Base-by-base conservation (phyloP, 2,329 filamentous ascomycete species). In the Colletotrichum navitas region DNA sequence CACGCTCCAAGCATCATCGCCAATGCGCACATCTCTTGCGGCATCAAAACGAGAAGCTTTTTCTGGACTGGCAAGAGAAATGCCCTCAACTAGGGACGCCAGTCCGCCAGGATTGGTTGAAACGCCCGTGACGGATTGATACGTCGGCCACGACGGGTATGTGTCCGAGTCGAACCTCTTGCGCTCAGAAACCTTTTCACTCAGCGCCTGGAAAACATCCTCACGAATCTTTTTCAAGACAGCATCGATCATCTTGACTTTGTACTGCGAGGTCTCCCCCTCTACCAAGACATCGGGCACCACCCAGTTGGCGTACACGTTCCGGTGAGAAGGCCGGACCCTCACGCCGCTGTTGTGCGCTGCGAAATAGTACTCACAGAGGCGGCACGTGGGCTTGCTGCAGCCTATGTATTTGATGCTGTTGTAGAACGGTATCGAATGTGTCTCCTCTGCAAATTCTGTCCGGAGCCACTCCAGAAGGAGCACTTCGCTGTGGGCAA, bases 381-480 rank as follows among this genome's bases (percentile, higher is more conserved):
- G 66, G 0, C 72, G 66, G 39, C 75, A 76, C 0, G 75, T 74
- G 5, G 74, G 75, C 66, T 76, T 76, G 70, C 75, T 76, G 60
- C 67, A 70, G 4, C 73, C 75, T 6, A 76, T 76, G 63, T 76
- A 76, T 32, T 74, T 73, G 41, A 61, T 66, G 8, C 36, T 43
- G 29, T 56, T 61, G 47, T 68, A 76, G 43, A 69, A 74, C 2
- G 67, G 47, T 0, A 45, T 14, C 3, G 73, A 52, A 3, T 34
- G 45, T 26, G 29, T 69, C 1, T 64, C 54, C 0, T n/a, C 59
- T 6, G 61, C 49, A 2, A 47, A 21, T 1, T 74, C 29, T 6
- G 26, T 54, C 8, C 41, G 34, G 7, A 73, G 59, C 29, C 43
- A 65, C 2, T 72, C 61, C 11, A 74, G 69, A 18, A 76, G 43